phyloP scores from a whole-genome alignment of 78 protist species.

The Chrysochromulina parva region DNA sequence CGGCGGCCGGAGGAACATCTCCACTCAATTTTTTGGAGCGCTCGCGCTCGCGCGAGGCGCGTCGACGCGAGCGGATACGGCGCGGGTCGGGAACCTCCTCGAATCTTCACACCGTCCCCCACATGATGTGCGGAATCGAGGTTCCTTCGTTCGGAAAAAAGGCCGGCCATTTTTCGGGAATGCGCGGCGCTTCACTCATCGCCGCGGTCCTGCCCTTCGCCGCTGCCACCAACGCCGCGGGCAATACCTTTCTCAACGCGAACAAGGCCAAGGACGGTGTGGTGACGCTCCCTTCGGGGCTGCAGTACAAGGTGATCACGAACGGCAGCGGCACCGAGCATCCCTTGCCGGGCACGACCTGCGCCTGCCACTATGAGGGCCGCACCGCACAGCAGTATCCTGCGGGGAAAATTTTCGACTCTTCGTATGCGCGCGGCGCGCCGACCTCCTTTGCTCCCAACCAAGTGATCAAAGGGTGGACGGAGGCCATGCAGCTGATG shows the following conservation, averaged over 20 bases:
- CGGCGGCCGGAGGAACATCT: too few relatives aligned
- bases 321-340: not conserved
- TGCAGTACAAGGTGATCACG: not conserved
- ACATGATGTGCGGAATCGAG: too few relatives aligned
- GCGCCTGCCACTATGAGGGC: not conserved
- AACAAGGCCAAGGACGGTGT: not conserved
- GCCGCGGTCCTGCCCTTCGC: not conserved
- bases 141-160: too few relatives aligned
- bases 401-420: not conserved
- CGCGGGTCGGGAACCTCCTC: too few relatives aligned
- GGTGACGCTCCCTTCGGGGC: not conserved
- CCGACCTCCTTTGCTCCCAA: not conserved
- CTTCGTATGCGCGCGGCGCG: not conserved
- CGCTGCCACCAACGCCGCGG: not conserved
- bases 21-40: too few relatives aligned
- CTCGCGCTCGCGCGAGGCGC: too few relatives aligned
- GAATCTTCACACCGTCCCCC: too few relatives aligned
- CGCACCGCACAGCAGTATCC: not conserved
- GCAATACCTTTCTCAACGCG: not conserved
- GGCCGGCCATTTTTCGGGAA: too few relatives aligned
- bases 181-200: too few relatives aligned
- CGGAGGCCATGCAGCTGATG: constrained; percentile 30
- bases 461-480: not conserved
- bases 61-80: too few relatives aligned
- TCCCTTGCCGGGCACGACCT: not conserved